A percentile compares a stretch with the other conserved stretches of the same genome.
Conservation (phyloP, 2,329 filamentous ascomycete species). For the Pseudogymnoascus sp. region DNA sequence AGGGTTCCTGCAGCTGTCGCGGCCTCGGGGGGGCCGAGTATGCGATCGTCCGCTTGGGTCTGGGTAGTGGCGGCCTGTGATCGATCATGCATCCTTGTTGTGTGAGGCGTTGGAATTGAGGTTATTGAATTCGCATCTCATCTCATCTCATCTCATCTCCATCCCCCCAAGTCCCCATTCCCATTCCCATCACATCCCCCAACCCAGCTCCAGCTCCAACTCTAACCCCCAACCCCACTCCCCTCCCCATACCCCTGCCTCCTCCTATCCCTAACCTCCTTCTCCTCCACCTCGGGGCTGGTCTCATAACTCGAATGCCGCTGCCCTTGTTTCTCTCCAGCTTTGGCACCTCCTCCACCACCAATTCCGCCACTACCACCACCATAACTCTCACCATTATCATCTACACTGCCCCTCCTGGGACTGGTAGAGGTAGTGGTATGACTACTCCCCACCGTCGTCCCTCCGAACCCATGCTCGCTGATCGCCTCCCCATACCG, state of each 20-base stretch:
- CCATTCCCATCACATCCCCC: background rate
- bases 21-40: background rate
- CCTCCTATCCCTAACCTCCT: background rate
- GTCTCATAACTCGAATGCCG: background rate
- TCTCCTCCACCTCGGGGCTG: background rate
- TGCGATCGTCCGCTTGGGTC: background rate
- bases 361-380: background rate
- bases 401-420: no score
- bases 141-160: background rate
- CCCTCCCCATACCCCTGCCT: background rate
- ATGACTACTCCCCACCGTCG: background rate
- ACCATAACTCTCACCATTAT: background rate
- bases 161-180: background rate
- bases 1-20: background rate
- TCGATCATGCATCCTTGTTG: background rate
- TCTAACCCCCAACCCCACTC: background rate
- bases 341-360: background rate
- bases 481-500: slow-evolving; percentile 1
- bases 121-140: background rate
- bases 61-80: background rate
- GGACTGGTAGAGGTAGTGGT: background rate
- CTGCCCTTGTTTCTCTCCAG: background rate
- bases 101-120: no score
- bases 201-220: background rate
- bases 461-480: slow-evolving; percentile 5